These are phyloP conservation scores for Schwanniomyces vanrijiae DNA, from an alignment of 805 yeast genomes.

Conservation along the genomic window DNA sequence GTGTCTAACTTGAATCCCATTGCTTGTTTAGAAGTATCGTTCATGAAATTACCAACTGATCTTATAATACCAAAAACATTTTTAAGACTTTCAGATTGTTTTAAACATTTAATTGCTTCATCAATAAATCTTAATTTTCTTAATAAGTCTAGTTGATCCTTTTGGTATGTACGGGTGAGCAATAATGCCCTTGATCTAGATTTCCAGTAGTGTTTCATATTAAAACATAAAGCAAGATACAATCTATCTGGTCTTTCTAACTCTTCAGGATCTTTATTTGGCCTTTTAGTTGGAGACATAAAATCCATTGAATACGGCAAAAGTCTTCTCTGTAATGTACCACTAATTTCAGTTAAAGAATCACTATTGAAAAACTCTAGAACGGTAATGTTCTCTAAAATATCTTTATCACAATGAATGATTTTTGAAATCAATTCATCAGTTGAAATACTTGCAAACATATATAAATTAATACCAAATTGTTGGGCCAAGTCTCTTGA, in stretches of 20 bases:
- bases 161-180: constrained; percentile 67
- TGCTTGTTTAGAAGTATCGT: constrained; percentile 88
- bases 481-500: constrained; percentile 90
- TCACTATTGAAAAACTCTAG: constrained; percentile 82
- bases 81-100: constrained; percentile 64
- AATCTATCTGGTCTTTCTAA: constrained; percentile 86
- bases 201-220: constrained; percentile 87
- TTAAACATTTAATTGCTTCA: constrained; percentile 66
- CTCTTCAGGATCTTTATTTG: constrained; percentile 69
- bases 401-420: constrained; percentile 71
- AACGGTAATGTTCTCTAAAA: constrained; percentile 67
- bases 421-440: constrained; percentile 69
- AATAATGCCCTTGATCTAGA: constrained; percentile 83
- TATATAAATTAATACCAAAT: constrained; percentile 89
- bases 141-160: constrained; percentile 73
- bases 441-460: constrained; percentile 62
- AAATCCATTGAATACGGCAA: constrained; percentile 81
- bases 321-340: constrained; percentile 65
- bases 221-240: constrained; percentile 78
- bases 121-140: constrained; percentile 69
- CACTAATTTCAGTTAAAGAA: constrained; percentile 73
- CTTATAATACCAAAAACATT: constrained; percentile 79
- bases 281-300: constrained; percentile 39
- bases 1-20: constrained; percentile 88
- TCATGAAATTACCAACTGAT: constrained; percentile 95